Evolutionary conservation across 2,329 filamentous ascomycete genomes (phyloP).

Genomic region (Alternaria hordeiaustralica): DNA sequence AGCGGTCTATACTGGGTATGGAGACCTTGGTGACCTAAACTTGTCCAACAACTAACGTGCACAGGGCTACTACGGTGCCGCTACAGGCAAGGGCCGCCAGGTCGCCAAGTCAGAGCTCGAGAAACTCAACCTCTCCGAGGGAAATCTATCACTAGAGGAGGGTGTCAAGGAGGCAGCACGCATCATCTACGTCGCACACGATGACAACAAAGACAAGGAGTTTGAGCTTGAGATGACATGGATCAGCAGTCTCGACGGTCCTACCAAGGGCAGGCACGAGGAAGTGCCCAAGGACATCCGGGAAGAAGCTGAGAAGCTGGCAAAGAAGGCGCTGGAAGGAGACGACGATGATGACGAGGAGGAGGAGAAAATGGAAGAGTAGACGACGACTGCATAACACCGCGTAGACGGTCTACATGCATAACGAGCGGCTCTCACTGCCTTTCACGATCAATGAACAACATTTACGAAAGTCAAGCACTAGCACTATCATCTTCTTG

Average conservation of each 20-base stretch:
- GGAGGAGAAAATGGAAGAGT: constrained; percentile 87
- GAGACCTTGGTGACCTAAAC: neutral
- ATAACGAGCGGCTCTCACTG: constrained; percentile 33
- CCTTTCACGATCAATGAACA: constrained; percentile 23
- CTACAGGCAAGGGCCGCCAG: constrained; percentile 95
- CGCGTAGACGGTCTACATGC: constrained; percentile 34
- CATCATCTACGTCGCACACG: constrained; percentile 97
- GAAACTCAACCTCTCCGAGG: constrained; percentile 87
- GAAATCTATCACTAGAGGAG: constrained; percentile 78
- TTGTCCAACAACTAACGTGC: constrained; percentile 4
- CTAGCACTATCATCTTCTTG: neutral
- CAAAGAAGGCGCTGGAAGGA: constrained; percentile 86
- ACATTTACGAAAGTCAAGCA: constrained; percentile 5
- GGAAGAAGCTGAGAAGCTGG: constrained; percentile 91
- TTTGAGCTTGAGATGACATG: constrained; percentile 99
- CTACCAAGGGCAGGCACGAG: constrained; percentile 90
- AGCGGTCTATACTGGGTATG: constrained; percentile 90
- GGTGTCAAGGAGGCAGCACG: constrained; percentile 95
- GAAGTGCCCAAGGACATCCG: constrained; percentile 90
- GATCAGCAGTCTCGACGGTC: constrained; percentile 84
- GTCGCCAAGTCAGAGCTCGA: constrained; percentile 97
- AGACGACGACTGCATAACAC: constrained; percentile 40
- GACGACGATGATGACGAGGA: constrained; percentile 85
- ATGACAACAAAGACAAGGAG: constrained; percentile 99
- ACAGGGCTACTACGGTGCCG: constrained; percentile 93